Evolutionary conservation across 75 land plant species (phyloP).

Genomic region (Picea glauca): DNA sequence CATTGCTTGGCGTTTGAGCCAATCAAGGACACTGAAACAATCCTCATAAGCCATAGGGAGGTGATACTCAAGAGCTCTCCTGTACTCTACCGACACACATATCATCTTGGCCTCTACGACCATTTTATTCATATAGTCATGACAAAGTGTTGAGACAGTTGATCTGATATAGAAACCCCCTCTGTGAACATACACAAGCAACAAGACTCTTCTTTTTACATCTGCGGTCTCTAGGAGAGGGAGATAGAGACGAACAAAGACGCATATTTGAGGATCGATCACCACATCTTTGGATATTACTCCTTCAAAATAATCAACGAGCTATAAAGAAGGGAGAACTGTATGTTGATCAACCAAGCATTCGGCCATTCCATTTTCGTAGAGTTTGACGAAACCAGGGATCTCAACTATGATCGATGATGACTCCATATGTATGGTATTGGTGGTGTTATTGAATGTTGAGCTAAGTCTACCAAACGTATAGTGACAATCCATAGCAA

Average conservation of each 20-base stretch:
- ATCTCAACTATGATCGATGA: too few species aligned
- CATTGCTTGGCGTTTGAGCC: neutral
- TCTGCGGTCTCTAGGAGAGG: constrained; percentile 27
- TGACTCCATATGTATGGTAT: too few species aligned
- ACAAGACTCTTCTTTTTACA: constrained; percentile 31
- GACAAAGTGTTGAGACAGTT: constrained; percentile 23
- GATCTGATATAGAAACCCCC: constrained; percentile 45
- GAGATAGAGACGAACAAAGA: constrained; percentile 50
- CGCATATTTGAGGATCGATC: constrained; percentile 18
- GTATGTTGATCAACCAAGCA: too few species aligned
- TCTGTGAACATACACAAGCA: constrained; percentile 65
- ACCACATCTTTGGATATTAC: constrained; percentile 20
- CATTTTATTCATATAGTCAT: constrained; percentile 18
- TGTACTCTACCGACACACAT: constrained; percentile 9
- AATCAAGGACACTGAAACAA: too few species aligned
- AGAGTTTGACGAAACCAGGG: too few species aligned
- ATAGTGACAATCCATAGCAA: too few species aligned
- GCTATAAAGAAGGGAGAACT: neutral
- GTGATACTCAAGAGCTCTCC: too few species aligned
- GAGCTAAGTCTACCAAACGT: too few species aligned
- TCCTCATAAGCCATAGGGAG: too few species aligned
- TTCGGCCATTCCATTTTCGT: too few species aligned
- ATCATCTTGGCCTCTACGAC: constrained; percentile 16
- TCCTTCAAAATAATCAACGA: neutral
- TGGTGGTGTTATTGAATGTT: too few species aligned